Evolutionary conservation across 257 asterid species (phyloP).

Genomic region (Solanum pennellii): DNA sequence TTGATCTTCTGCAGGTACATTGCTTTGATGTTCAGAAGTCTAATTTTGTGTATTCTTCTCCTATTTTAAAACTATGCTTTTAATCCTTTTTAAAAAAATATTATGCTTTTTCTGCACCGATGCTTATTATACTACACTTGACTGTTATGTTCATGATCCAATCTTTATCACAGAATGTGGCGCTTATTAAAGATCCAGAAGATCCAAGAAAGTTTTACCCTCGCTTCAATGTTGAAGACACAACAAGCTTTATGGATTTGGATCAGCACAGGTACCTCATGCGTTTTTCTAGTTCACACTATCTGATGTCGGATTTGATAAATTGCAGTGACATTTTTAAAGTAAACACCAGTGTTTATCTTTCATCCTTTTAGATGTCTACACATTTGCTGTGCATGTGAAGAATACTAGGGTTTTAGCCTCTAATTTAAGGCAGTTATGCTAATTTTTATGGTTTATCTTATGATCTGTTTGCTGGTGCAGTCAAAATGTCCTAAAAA

Average conservation of each 20-base stretch:
- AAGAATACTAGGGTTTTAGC: background rate
- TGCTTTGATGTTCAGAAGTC: background rate
- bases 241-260: constrained; percentile 54
- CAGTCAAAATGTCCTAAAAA: constrained; percentile 76
- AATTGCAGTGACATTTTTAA: background rate
- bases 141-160: background rate
- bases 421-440: background rate
- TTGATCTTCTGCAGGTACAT: constrained; percentile 72
- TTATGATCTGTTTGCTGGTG: constrained; percentile 4
- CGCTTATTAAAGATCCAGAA: constrained; percentile 81
- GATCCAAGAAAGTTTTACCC: constrained; percentile 72
- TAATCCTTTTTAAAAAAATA: background rate
- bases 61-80: background rate
- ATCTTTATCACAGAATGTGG: constrained; percentile 50
- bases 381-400: background rate
- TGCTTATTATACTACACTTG: background rate
- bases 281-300: background rate
- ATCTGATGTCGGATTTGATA: background rate
- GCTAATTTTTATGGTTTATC: background rate
- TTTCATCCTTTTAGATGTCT: background rate
- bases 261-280: constrained; percentile 61
- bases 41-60: background rate
- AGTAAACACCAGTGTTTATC: background rate
- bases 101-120: background rate
- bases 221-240: constrained; percentile 92